Conservation (phyloP, 176 grass and related monocot genomes). For the Avena sativa region DNA sequence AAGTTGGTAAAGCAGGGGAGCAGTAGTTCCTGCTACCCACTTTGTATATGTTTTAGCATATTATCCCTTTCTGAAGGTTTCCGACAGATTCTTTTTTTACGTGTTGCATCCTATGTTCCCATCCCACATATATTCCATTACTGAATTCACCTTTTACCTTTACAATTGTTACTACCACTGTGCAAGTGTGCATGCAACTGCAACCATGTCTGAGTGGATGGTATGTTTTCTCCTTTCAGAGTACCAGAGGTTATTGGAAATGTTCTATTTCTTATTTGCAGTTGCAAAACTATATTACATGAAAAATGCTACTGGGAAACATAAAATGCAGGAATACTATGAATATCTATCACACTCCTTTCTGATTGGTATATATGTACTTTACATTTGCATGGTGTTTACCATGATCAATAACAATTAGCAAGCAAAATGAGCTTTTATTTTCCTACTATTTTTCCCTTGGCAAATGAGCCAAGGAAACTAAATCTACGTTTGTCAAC, state of each 20-base stretch:
- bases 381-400: conserved; percentile 31
- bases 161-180: conserved; percentile 20
- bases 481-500: conserved; percentile 37
- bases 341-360: conserved; percentile 14
- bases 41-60: background rate
- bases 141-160: background rate
- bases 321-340: background rate
- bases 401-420: conserved; percentile 29
- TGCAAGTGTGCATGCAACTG: conserved; percentile 1
- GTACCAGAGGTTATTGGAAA: conserved; percentile 6
- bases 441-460: background rate
- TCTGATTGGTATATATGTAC: conserved; percentile 44
- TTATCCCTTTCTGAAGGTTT: conserved; percentile 1
- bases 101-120: background rate
- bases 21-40: no score
- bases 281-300: background rate
- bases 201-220: conserved; percentile 4
- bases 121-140: background rate
- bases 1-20: conserved; percentile 2
- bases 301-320: background rate
- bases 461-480: conserved; percentile 30
- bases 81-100: background rate
- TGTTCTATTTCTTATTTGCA: background rate
- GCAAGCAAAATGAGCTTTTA: conserved; percentile 21
- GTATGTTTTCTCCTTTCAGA: conserved; percentile 20